phyloP scores from a whole-genome alignment of 805 yeast genomes.

The Spencermartinsiella europaea region DNA sequence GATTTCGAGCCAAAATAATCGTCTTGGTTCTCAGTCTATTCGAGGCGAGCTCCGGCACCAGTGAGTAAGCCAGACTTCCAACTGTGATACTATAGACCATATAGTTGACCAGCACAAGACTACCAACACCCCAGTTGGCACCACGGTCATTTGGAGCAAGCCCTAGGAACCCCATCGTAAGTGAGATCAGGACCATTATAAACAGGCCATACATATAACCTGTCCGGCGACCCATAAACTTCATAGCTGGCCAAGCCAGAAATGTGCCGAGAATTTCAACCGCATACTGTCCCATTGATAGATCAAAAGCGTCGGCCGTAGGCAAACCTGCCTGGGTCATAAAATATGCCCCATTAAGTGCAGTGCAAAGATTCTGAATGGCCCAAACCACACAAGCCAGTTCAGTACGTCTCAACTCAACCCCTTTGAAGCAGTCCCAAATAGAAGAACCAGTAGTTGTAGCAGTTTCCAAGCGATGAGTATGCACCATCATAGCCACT shows the following conservation, averaged over 20 bases:
- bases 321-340: constrained; percentile 40
- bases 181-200: constrained; percentile 33
- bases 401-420: constrained; percentile 46
- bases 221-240: constrained; percentile 22
- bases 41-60: constrained; percentile 40
- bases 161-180: constrained; percentile 22
- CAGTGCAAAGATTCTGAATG: constrained; percentile 37
- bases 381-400: constrained; percentile 43
- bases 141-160: constrained; percentile 18
- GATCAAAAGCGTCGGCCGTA: constrained; percentile 35
- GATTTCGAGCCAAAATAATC: constrained; percentile 36
- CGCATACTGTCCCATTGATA: constrained; percentile 41
- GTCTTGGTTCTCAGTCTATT: constrained; percentile 40
- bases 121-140: constrained; percentile 43
- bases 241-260: constrained; percentile 18
- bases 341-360: constrained; percentile 41
- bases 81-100: constrained; percentile 41
- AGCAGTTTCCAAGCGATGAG: constrained; percentile 33
- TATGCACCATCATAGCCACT: constrained; percentile 42
- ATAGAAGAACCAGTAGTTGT: constrained; percentile 20
- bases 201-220: constrained; percentile 32
- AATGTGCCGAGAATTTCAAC: constrained; percentile 42
- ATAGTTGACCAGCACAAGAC: constrained; percentile 41
- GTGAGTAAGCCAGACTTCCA: constrained; percentile 40
- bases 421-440: constrained; percentile 44